Evolutionary conservation across 2,329 filamentous ascomycete genomes (phyloP).

Genomic region (Nannizziopsis barbatae): DNA sequence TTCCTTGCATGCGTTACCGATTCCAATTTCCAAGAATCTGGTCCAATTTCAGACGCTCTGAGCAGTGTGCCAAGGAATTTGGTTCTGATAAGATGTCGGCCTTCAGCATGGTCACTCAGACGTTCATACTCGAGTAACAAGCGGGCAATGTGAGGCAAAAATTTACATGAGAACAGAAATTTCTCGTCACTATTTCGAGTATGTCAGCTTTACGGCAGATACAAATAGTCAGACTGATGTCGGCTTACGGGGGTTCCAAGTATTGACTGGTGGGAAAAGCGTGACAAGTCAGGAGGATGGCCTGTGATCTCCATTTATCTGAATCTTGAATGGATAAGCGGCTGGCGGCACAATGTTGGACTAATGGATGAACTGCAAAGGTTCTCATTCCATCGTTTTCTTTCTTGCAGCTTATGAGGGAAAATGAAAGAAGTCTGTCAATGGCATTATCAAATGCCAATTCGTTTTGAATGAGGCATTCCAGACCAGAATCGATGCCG

Average conservation of each 20-base stretch:
- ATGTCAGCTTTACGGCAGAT: neutral
- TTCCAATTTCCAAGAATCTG: conserved; percentile 1
- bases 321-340: neutral
- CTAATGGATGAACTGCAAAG: conserved; percentile 15
- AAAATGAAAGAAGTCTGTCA: conserved; percentile 14
- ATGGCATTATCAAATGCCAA: conserved; percentile 14
- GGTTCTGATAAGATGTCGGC: neutral
- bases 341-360: conserved; percentile 13
- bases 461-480: conserved; percentile 10
- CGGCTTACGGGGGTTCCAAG: conserved; percentile 7
- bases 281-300: conserved; percentile 7
- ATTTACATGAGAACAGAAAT: neutral
- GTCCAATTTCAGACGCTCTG: conserved; percentile 2
- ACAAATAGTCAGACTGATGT: neutral
- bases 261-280: conserved; percentile 10
- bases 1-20: neutral
- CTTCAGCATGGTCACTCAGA: neutral
- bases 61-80: conserved; percentile 2
- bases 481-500: conserved; percentile 10
- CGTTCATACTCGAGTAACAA: conserved; percentile 8
- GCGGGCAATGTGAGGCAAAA: conserved; percentile 4
- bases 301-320: conserved; percentile 7
- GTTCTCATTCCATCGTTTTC: conserved; percentile 11
- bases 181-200: neutral
- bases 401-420: conserved; percentile 14